phyloP scores from a whole-genome alignment of 2,329 filamentous ascomycete species.

The Sporothrix dimorphospora region DNA sequence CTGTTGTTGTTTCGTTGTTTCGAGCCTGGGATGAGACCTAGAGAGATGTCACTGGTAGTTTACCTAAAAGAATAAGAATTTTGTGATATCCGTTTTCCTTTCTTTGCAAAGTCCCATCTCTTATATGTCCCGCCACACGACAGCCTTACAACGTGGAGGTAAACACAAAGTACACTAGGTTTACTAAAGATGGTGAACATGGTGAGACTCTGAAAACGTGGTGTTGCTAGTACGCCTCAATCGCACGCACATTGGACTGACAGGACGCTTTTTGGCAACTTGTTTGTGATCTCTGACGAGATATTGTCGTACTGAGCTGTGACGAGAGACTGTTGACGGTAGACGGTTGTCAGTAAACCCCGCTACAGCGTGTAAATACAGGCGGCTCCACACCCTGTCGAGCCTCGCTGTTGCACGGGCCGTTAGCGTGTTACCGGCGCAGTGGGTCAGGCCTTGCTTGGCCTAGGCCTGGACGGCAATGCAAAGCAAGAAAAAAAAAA shows the following conservation, averaged over 20 bases:
- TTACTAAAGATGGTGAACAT: not conserved
- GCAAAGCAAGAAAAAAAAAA: not conserved
- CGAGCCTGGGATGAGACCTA: not conserved
- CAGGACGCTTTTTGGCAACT: not conserved
- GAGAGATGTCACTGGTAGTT: too few relatives aligned
- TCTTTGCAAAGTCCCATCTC: not conserved
- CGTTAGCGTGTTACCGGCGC: slow-evolving; percentile 23
- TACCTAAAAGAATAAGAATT: not conserved
- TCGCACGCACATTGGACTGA: not conserved
- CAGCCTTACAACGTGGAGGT: not conserved
- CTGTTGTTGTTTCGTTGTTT: not conserved
- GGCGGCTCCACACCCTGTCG: not conserved
- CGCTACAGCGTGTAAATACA: not conserved
- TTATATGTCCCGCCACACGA: not conserved
- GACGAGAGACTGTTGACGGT: too few relatives aligned
- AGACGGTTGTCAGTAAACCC: too few relatives aligned
- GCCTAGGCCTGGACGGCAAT: not conserved
- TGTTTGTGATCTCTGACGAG: slow-evolving; percentile 10
- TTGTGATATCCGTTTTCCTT: not conserved
- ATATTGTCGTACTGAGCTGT: not conserved
- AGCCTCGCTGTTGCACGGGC: slow-evolving; percentile 18
- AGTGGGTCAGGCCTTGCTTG: slow-evolving; percentile 17
- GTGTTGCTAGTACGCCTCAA: not conserved
- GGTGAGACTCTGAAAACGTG: not conserved
- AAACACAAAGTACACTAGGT: not conserved